Base-by-base conservation (phyloP, 2,329 filamentous ascomycete genomes). In the Metarhizium guizhouense region DNA sequence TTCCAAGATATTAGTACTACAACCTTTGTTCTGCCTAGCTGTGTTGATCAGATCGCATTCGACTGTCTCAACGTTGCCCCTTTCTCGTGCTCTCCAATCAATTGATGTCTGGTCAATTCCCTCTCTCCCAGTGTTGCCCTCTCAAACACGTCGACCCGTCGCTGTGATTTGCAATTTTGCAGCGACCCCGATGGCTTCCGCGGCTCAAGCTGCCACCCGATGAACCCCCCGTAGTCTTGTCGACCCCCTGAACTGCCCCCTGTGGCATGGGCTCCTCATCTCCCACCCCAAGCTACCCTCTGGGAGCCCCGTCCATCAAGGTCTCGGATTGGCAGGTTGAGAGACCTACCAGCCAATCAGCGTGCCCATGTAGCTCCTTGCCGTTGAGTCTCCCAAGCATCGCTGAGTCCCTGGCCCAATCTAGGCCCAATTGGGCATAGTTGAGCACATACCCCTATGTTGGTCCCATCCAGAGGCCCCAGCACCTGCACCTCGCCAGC, bases 401-500 rank as follows among this genome's bases (percentile, higher is more conserved):
- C 48, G 30, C 43, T 7, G 47, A 10, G 25, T 14, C 47, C 48
- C 40, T 40, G 38, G 32, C 42, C 4, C 14, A n/a, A 8, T 18
- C 47, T 65, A 69, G 56, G n/a, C 62, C 57, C 3, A 8, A 58
- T 60, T 20, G 3, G 59, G 65, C 20, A 49, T 70, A 68, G 67
- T 54, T 52, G 47, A 42, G 52, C 54, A 62, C 57, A 67, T 67
- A 67, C 68, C 66, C 68, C 66, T 70, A 69, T 69, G 62, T 58
- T 63, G 61, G 61, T 55, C 57, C 58, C 58, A 60, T 63, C 58
- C 60, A 61, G 59, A 62, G 54, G 57, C 56, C 63, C 32, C 54
- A 56, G 62, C 61, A 59, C 60, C 61, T 57, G 62, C 59, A 60
- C 58, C 18, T 29, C 42, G 14, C 38, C 38, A 14, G 11, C 14